Evolutionary conservation across 2,329 filamentous ascomycete species (phyloP).

Genomic region (Xylariaceae sp.): DNA sequence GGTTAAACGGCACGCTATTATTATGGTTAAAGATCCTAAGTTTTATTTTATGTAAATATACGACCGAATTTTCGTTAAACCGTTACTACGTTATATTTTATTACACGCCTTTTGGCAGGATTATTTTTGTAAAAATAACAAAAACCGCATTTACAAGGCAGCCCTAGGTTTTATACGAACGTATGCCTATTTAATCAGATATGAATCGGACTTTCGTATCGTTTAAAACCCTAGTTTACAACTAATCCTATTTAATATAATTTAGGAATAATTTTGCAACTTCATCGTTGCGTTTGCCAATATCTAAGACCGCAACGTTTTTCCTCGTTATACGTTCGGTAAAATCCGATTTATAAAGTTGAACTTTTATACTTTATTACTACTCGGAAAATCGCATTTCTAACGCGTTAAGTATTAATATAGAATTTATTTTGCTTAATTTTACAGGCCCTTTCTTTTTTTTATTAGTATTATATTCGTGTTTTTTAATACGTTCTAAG

Average conservation of each 20-base stretch:
- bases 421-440: conserved; percentile 18
- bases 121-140: conserved; percentile 10
- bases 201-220: conserved; percentile 36
- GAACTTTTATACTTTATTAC: conserved; percentile 17
- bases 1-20: conserved; percentile 29
- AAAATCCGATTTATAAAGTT: conserved; percentile 17
- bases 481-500: conserved; percentile 8
- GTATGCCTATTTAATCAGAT: conserved; percentile 32
- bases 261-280: conserved; percentile 19
- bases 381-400: conserved; percentile 15
- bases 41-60: conserved; percentile 35
- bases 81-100: conserved; percentile 30
- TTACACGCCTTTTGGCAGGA: conserved; percentile 26
- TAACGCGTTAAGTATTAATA: conserved; percentile 17
- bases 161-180: conserved; percentile 34
- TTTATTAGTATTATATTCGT: conserved; percentile 13
- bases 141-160: conserved; percentile 10
- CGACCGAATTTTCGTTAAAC: conserved; percentile 33
- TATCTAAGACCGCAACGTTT: conserved; percentile 15
- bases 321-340: conserved; percentile 17
- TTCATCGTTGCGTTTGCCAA: conserved; percentile 10
- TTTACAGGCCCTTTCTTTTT: conserved; percentile 21
- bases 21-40: conserved; percentile 33
- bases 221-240: conserved; percentile 23
- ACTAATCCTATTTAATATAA: conserved; percentile 13